These are phyloP conservation scores for Auriscalpium orientale DNA, from an alignment of 768 basidiomycete species.

Conservation along the genomic window DNA sequence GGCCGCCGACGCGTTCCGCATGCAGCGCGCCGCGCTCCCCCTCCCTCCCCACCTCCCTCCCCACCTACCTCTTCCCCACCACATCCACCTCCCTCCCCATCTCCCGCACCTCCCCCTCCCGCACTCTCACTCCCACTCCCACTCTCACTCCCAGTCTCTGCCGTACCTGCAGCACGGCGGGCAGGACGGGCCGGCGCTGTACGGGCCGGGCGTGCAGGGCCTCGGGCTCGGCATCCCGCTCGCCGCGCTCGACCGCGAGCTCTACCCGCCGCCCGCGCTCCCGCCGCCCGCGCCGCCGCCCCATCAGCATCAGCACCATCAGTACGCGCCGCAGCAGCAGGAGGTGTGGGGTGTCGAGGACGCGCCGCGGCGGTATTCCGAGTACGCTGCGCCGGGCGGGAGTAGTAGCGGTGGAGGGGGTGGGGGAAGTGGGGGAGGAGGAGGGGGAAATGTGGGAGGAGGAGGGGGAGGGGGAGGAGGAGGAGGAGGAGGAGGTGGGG, in stretches of 20 bases:
- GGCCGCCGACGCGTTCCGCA: constrained; percentile 1
- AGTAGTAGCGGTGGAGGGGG: too few species aligned
- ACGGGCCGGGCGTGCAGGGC: neutral
- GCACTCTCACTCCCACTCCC: constrained; percentile 7
- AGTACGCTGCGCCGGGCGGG: constrained; percentile 17
- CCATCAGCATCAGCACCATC: neutral
- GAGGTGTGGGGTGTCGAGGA: constrained; percentile 3
- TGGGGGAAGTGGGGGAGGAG: too few species aligned
- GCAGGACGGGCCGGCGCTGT: neutral
- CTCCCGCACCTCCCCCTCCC: constrained; percentile 2
- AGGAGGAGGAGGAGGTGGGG: too few species aligned
- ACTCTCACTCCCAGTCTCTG: too few species aligned
- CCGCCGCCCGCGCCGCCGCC: neutral
- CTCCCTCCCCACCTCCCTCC: constrained; percentile 4
- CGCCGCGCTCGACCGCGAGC: neutral
- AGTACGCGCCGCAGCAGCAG: neutral
- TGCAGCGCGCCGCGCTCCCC: neutral
- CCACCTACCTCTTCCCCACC: constrained; percentile 6
- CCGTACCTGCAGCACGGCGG: constrained; percentile 6
- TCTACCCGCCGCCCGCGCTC: neutral
- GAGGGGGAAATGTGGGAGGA: too few species aligned
- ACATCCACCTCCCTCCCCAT: constrained; percentile 4
- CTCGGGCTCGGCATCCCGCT: neutral
- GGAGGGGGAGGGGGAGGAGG: too few species aligned
- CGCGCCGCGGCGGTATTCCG: constrained; percentile 6